Evolutionary conservation across 345 rosid genomes (phyloP), one percentile per base, ranked within the genome.

Genomic region (Rhizophora mangle): DNA sequence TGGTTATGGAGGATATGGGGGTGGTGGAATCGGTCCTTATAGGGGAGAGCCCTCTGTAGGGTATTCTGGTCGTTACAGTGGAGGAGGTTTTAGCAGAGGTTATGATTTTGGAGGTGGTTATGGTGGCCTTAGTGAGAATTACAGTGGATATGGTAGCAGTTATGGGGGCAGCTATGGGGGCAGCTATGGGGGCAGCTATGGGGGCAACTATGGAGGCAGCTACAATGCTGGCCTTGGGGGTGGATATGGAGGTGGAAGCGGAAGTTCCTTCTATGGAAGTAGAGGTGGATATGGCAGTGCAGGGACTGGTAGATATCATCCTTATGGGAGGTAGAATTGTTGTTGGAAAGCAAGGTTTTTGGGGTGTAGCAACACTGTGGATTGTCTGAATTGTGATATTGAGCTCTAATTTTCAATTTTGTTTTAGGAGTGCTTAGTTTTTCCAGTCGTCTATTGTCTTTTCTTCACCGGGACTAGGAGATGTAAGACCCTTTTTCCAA

Each of bases 301-400:
- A 0, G 92, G 92, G 21, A 82, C 81, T 11, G 82, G 92, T 56
- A 79, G 98, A 59, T 93, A 93, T 65, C 98, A 93, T 74, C 98
- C 98, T 9, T 93, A 93, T 15, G 90, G 88, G 64, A 87, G 97
- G 82, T 93, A 88, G 83, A 13, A 81, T 74, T 8, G 34, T 15
- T 56, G 16, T 56, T 56, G 60, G 15, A 43, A 56, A 56, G 30
- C 29, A 56, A 24, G 30, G 30, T 8, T 46, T 68, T 62, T 29
- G 32, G 24, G 68, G 16, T 74, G 72, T 70, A 69, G 53, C 54
- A n/a, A 63, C 64, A 9, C 43, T 24, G 49, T 39, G 52, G 51
- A 53, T 60, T 56, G 68, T 61, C 60, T 39, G 51, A 29, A 26
- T 43, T 39, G 70, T 72, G 72, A 69, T 31, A 32, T 63, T 34